Base-by-base conservation (phyloP, 225 moss, liverwort and hornwort genomes). In the Ulota crispa region DNA sequence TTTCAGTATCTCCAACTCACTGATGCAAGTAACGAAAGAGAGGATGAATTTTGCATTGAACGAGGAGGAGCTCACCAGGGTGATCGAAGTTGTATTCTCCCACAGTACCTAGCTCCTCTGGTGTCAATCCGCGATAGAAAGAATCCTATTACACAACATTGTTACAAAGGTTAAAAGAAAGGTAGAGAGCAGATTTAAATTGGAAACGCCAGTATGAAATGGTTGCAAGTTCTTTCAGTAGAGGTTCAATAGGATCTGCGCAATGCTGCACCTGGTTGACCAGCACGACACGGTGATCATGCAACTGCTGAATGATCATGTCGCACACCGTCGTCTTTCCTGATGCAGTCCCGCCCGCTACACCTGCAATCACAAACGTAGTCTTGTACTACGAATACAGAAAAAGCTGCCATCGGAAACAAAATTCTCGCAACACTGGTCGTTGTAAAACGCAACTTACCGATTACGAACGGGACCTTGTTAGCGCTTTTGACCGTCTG, bases 251-350 rank as follows among this genome's bases (percentile, higher is more conserved):
- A 7, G 24, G 70, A 62, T 50, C 34, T 64, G 66, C 41, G 31
- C 7, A 43, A 10, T 31, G 73, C 31, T 57, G 23, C 69, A 89
- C 89, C 88, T 95, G 95, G 84, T 92, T 95, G 73, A 95, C 95
- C 50, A 95, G 89, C 68, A 95, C 92, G 23, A 93, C 95, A 20
- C 93, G 91, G 84, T 95, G 93, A 66, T 95, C 95, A 42, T 95
- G 95, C 27, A 95, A 92, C 82, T 95, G 92, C 72, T 95, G 95
- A 82, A 95, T 95, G 82, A 95, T 95, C 95, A 95, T 92, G 83
- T 95, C 93, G 73, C 95, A 95, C 27, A 95, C 95, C 14, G 95
- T 95, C 24, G 95, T 93, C 85, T 95, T 95, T 45, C 95, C 95
- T 7, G 95, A 95, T 12, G 95, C 93, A 64, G 95, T 95, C 20